Base-by-base conservation (phyloP, 306 rosid species). In the Inga leiocalycina region DNA sequence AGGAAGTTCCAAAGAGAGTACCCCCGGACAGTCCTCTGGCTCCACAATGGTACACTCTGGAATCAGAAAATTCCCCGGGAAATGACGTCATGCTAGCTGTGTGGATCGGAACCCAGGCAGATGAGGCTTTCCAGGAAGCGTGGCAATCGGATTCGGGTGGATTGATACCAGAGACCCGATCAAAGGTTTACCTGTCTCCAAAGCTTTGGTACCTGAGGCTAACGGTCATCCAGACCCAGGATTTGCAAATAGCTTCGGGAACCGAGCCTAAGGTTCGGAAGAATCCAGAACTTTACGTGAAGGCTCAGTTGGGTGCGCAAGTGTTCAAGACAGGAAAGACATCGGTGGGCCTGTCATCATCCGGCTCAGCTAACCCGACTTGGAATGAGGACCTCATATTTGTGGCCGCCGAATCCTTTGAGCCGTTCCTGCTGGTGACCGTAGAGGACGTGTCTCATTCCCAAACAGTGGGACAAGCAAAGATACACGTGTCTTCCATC, bases 181-280 rank as follows among this genome's bases (percentile, higher is more conserved):
- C 98, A 6, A 96, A 96, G 75, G 98, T 93, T 2, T 96, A 96
- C 52, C 86, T 93, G 1, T 95, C 99, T n/a, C 99, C 98, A 1
- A 93, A 92, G 90, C 94, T 95, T 15, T 95, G 99, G 98, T 95
- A 92, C 77, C 62, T 95, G 79, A 86, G 99, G 78, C 77, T 95
- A 90, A 95, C 99, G 91, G 96, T 96, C 81, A 96, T 96, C 96
- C 98, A 96, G 46, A 91, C 90, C 92, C 99, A 93, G 49, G 97
- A 89, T 71, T 86, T 93, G 51, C 98, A 92, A 77, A 78, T 91
- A 78, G 90, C 68, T 64, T 74, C 85, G 86, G 87, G 17, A 15
- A 1, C 88, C 89, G 95, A 90, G 19, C 51, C 91, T 75, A 92
- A 87, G 86, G 59, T 75, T 43, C 83, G 89, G 72, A 82, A 88